Evolutionary conservation across 371 early-diverging fungal genomes (phyloP), one percentile per base, ranked within the genome.

Genomic region (Homolaphlyctis polyrhiza): DNA sequence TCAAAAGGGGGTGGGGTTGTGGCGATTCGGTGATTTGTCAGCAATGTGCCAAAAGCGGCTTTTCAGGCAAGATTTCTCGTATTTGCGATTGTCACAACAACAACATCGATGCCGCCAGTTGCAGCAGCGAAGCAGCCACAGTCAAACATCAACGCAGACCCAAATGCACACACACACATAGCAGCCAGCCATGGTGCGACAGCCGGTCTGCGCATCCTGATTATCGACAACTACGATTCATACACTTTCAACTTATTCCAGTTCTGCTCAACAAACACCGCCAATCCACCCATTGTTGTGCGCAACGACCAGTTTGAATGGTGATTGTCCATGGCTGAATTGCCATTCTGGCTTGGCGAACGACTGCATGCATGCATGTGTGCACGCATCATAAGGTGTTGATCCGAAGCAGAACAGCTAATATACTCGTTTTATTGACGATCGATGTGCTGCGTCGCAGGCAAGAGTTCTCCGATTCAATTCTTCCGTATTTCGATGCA

Each of bases 221-320:
- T 97, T 39, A 86, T 97, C 51, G 98, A 97, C 75, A 95, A 96
- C 78, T 96, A 94, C 70, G 98, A 97, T 73, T 94, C 95, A 4
- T 97, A 96, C 71, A 97, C 96, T 0, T 92, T 91, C 77, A 97
- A 97, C 71, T 74, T 97, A 28, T 68, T 90, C 58, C 92, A 92
- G 69, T 79, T 92, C 18, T 88, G 85, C 67, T 55, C 65, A 30
- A 33, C 35, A 1, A 39, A 18, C 50, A 52, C 25, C 3, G 67
- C 49, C 6, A 32, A 21, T 23, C 27, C 34, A 18, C 69, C 72
- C 0, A 80, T 92, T 1, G 91, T 96, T 34, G 90, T 97, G 64
- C 82, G 92, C 30, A 96, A 97, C 74, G 89, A 97, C 82, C 93
- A 93, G 74, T 87, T 89, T 66, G 60, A 80, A 35, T 95, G 95